Conservation (phyloP, 257 asterid species). For the Solanum chmielewskii region DNA sequence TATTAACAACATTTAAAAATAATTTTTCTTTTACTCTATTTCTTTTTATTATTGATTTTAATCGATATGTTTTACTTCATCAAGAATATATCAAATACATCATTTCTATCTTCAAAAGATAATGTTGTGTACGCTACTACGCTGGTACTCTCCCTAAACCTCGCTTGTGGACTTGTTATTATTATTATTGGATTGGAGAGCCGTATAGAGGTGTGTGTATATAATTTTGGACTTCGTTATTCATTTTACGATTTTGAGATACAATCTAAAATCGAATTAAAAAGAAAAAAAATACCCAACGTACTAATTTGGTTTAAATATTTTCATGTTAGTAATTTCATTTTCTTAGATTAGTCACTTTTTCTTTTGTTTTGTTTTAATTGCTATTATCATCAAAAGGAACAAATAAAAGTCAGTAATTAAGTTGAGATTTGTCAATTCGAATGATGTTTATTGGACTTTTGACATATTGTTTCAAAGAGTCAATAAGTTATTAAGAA, state of each 20-base stretch:
- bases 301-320: background rate
- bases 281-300: background rate
- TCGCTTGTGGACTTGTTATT: background rate
- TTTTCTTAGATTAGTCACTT: background rate
- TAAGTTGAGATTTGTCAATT: background rate
- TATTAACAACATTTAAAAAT: background rate
- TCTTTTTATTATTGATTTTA: background rate
- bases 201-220: background rate
- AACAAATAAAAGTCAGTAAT: background rate
- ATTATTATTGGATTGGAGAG: background rate
- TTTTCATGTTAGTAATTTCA: background rate
- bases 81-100: background rate
- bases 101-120: background rate
- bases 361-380: background rate
- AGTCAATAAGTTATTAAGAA: background rate
- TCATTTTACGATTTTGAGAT: background rate
- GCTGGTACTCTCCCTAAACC: background rate
- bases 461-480: background rate
- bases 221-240: background rate
- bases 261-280: background rate
- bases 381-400: background rate
- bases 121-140: background rate
- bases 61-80: background rate
- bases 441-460: background rate
- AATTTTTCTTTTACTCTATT: background rate